Conservation (phyloP, 495 filamentous ascomycete genomes). For the Elaphomyces granulatus region DNA sequence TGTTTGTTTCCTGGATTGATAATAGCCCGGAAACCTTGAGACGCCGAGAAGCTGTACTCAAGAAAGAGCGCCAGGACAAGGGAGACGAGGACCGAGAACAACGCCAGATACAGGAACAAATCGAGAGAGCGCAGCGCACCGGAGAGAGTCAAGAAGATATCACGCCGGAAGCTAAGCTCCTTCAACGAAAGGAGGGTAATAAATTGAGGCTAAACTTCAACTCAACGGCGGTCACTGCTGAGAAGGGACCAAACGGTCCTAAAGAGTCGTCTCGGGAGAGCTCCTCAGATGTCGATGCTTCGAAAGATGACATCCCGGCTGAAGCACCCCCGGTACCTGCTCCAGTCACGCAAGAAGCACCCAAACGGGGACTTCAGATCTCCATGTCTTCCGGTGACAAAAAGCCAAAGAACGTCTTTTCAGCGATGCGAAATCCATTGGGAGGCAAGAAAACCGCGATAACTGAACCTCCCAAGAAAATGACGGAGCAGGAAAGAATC, state of each 20-base stretch:
- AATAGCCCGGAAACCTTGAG: slow-evolving; percentile 70
- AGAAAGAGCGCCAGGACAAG: slow-evolving; percentile 72
- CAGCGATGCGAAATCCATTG: slow-evolving; percentile 43
- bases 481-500: slow-evolving; percentile 79
- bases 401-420: slow-evolving; percentile 74
- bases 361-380: slow-evolving; percentile 25
- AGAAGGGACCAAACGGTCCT: neutral
- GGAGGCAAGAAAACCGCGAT: slow-evolving; percentile 45
- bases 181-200: slow-evolving; percentile 62
- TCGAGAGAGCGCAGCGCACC: slow-evolving; percentile 48
- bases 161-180: slow-evolving; percentile 24
- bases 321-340: neutral
- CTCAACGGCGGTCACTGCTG: slow-evolving; percentile 21
- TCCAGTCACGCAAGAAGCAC: slow-evolving; percentile 8
- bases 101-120: slow-evolving; percentile 61
- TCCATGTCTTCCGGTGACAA: slow-evolving; percentile 44
- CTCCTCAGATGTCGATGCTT: no score
- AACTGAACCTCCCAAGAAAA: slow-evolving; percentile 53
- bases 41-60: slow-evolving; percentile 61
- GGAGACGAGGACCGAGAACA: slow-evolving; percentile 86
- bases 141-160: slow-evolving; percentile 33
- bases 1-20: slow-evolving; percentile 84
- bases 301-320: no score
- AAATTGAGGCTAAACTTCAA: slow-evolving; percentile 59
- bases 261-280: slow-evolving; percentile 1